These are phyloP conservation scores for Coemansia sp. DNA, from an alignment of 192 early-diverging fungal genomes.

Conservation along the genomic window DNA sequence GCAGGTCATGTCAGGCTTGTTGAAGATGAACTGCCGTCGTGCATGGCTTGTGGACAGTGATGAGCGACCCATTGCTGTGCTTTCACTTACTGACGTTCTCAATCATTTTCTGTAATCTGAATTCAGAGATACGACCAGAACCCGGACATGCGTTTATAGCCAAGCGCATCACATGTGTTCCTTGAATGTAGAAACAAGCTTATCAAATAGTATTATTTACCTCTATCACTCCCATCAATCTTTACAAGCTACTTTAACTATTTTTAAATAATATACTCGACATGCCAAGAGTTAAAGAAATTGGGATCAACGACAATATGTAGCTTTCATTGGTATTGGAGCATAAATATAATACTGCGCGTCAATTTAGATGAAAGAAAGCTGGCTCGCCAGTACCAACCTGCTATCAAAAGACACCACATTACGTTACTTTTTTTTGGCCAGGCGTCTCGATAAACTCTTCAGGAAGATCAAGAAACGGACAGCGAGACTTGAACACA, in stretches of 20 bases:
- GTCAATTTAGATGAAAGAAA: too few relatives aligned
- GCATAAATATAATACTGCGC: too few relatives aligned
- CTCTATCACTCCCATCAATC: neutral
- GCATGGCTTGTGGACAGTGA: slow-evolving; percentile 49
- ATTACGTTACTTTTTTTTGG: slow-evolving; percentile 11
- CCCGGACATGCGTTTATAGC: neutral
- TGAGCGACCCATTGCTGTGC: slow-evolving; percentile 37
- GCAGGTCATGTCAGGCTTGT: slow-evolving; percentile 48
- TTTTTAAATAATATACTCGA: too few relatives aligned
- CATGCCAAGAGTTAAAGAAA: too few relatives aligned
- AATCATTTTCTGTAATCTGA: slow-evolving; percentile 26
- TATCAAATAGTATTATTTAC: neutral
- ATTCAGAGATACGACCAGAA: neutral
- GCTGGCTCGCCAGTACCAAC: neutral
- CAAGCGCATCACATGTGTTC: neutral
- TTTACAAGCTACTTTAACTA: too few relatives aligned
- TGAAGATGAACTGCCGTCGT: slow-evolving; percentile 46
- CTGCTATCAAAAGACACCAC: neutral
- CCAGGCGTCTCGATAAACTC: slow-evolving; percentile 57
- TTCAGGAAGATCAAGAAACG: slow-evolving; percentile 56
- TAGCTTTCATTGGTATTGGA: too few relatives aligned
- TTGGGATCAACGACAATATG: too few relatives aligned
- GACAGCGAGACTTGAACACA: slow-evolving; percentile 69
- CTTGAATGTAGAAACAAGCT: neutral
- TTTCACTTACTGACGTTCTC: slow-evolving; percentile 50